These are phyloP conservation scores for Cyclotella sp. DNA, from an alignment of 108 stramenopile genomes.

Conservation along the genomic window DNA sequence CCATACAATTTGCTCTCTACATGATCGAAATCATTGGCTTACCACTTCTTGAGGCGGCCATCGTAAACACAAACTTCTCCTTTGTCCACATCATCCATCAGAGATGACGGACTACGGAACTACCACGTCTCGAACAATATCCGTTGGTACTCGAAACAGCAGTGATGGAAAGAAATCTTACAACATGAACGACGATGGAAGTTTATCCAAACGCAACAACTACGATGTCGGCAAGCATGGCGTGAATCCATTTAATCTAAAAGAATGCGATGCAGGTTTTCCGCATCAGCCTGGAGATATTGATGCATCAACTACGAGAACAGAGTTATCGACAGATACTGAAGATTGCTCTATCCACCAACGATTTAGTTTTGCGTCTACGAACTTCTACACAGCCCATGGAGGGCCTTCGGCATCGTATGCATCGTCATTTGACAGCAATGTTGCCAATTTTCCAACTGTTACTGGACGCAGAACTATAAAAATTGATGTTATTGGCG, in stretches of 20 bases:
- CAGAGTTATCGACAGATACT: slow-evolving; percentile 26
- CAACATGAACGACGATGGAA: not conserved
- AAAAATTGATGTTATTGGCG: slow-evolving; percentile 1
- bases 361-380: slow-evolving; percentile 19
- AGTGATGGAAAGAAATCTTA: not conserved
- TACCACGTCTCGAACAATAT: too few relatives aligned
- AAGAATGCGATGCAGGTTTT: slow-evolving; percentile 5
- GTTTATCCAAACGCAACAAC: not conserved
- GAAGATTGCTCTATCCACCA: slow-evolving; percentile 24
- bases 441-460: not conserved
- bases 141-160: not conserved
- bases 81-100: too few relatives aligned
- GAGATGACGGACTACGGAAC: too few relatives aligned
- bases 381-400: not conserved
- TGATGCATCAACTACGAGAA: slow-evolving; percentile 15
- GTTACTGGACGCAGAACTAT: slow-evolving; percentile 3
- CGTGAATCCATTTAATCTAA: slow-evolving; percentile 3
- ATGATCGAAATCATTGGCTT: too few relatives aligned
- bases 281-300: not conserved
- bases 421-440: slow-evolving; percentile 16
- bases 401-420: not conserved
- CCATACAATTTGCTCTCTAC: too few relatives aligned
- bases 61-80: too few relatives aligned
- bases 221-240: not conserved
- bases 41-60: too few relatives aligned